Conservation (phyloP, 179 eudicot genomes). For the Sideroxylon spinosum region DNA sequence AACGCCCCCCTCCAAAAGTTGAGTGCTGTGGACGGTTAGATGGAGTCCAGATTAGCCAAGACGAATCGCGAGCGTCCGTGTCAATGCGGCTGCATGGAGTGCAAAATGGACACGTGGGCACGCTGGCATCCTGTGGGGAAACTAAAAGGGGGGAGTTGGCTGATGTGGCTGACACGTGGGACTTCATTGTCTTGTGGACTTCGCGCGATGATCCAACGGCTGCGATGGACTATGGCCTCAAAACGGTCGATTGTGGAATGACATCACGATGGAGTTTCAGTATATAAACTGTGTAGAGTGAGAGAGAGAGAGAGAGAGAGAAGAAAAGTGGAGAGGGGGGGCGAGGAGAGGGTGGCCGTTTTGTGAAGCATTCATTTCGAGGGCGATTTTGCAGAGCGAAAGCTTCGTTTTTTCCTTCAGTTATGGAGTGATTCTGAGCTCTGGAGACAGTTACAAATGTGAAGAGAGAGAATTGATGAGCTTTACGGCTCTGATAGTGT, state of each 20-base stretch:
- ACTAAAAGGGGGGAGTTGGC: background rate
- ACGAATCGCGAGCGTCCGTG: background rate
- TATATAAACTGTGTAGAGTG: background rate
- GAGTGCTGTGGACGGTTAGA: background rate
- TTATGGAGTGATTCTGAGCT: constrained; percentile 8
- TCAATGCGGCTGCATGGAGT: background rate
- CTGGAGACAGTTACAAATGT: background rate
- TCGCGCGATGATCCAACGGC: constrained; percentile 7
- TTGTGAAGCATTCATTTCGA: constrained; percentile 9
- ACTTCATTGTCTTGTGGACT: background rate
- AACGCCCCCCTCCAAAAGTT: too few relatives aligned
- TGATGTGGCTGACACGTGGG: constrained; percentile 1
- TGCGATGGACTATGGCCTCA: background rate
- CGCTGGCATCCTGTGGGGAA: too few relatives aligned
- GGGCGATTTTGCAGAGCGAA: background rate
- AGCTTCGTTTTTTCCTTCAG: constrained; percentile 8
- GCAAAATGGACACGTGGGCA: background rate
- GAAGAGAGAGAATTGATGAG: background rate
- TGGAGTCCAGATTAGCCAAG: background rate
- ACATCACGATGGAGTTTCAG: background rate
- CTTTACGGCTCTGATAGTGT: background rate
- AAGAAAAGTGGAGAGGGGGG: background rate
- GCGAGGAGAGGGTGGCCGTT: background rate
- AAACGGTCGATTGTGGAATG: background rate
- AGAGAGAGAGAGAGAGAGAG: background rate